Base-by-base conservation (phyloP, 2,329 filamentous ascomycete species). In the Zymoseptoria tritici region DNA sequence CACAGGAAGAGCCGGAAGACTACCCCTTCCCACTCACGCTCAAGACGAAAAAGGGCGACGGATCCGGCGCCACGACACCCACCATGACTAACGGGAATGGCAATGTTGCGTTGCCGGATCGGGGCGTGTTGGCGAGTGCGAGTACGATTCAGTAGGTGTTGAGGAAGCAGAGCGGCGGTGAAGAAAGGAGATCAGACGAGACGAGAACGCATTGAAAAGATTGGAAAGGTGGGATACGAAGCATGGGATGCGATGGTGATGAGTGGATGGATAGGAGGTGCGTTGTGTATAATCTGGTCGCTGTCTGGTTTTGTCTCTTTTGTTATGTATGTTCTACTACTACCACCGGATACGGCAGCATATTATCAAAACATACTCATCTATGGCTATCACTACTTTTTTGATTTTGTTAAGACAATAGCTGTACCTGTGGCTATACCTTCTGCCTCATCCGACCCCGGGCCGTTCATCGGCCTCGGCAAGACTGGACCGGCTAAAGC, bases 1-100 rank as follows among this genome's bases (percentile, higher is more conserved):
- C 2, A 55, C 64, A 71, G 68, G 94, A 97, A 79, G 94, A 97
- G 68, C 85, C 88, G 0, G 93, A 90, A 70, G 86, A 89, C 66
- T 87, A 87, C 71, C 82, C 84, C 42, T 89, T 88, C 77, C 86
- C 87, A 49, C 80, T 90, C 55, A 89, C 86, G 3, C 79, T 90
- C 60, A 79, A 78, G 74, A 73, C 73, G 51, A 70, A 71, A 56
- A 63, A 64, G 49, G 53, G 52, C n/a, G 57, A 51, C 13, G 55
- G 57, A 29, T 60, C 62, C 50, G 62, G 66, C n/a, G 54, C 59
- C 9, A 58, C 55, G n/a, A 68, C 62, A 11, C 66, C 66, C 9
- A 68, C 66, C 50, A 55, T 64, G 29, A 53, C 54, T 57, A 66
- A 67, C 52, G 65, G 63, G 24, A 64, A 67, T 58, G 65, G 63